A percentile compares a stretch with the other conserved stretches of the same genome.
Conservation (phyloP, 805 yeast species). For the Starmera caribaea region DNA sequence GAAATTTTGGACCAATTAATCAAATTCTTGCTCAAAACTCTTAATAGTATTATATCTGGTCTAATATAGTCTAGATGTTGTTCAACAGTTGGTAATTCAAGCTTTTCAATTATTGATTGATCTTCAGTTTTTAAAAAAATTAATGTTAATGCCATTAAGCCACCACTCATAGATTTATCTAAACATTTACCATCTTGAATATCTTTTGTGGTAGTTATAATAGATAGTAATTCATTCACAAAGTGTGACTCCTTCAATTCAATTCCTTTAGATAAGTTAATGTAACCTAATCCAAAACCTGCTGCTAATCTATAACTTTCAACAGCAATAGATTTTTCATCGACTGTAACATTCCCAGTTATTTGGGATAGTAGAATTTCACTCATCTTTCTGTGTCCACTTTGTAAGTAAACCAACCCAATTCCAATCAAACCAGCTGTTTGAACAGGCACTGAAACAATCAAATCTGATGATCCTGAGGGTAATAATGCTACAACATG, state of each 20-base stretch:
- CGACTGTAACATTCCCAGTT: conserved; percentile 38
- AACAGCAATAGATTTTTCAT: conserved; percentile 46
- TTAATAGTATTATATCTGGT: conserved; percentile 66
- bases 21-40: conserved; percentile 37
- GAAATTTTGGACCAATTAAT: conserved; percentile 16
- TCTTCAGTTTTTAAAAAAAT: conserved; percentile 65
- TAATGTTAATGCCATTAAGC: conserved; percentile 65
- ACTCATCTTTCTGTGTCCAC: conserved; percentile 81
- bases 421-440: conserved; percentile 88
- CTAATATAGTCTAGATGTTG: conserved; percentile 55
- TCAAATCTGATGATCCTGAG: conserved; percentile 79
- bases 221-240: conserved; percentile 46
- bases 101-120: conserved; percentile 45
- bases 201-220: conserved; percentile 54
- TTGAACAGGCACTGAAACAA: conserved; percentile 76
- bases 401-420: conserved; percentile 70
- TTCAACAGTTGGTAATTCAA: conserved; percentile 49
- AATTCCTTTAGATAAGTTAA: conserved; percentile 71
- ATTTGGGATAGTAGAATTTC: conserved; percentile 69
- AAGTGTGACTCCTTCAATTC: conserved; percentile 54
- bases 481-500: conserved; percentile 91
- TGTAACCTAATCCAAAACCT: conserved; percentile 79
- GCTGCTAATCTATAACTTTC: conserved; percentile 84
- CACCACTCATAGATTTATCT: conserved; percentile 63
- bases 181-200: conserved; percentile 46